Conservation (phyloP, 148 eudicot genomes). For the Camellia lanceoleosa region DNA sequence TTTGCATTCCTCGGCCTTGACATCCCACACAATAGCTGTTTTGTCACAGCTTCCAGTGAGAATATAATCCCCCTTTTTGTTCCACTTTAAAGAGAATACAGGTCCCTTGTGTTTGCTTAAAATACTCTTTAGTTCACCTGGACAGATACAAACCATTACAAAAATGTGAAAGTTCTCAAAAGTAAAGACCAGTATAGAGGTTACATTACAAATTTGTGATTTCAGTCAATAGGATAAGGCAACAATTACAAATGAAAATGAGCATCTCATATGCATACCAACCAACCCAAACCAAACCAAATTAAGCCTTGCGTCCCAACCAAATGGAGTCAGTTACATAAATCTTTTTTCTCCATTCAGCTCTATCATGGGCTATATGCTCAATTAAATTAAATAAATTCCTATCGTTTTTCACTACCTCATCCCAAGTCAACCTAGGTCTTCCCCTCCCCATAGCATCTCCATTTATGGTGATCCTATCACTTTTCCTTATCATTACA, state of each 20-base stretch:
- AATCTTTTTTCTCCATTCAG: too few species aligned
- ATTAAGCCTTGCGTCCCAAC: too few species aligned
- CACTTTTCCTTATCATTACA: too few species aligned
- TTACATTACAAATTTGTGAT: not conserved
- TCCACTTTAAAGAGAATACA: slow-evolving; percentile 71
- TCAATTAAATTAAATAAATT: too few species aligned
- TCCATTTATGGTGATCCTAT: too few species aligned
- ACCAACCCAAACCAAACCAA: too few species aligned
- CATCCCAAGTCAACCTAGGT: too few species aligned
- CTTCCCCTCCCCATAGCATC: too few species aligned
- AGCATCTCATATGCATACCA: too few species aligned
- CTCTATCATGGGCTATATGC: too few species aligned
- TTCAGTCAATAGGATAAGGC: not conserved
- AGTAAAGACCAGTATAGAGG: not conserved
- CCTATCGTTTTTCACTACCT: too few species aligned
- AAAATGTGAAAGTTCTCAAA: not conserved
- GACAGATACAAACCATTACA: not conserved
- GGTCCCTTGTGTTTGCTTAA: slow-evolving; percentile 57
- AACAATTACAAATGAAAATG: not conserved
- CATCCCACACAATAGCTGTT: slow-evolving; percentile 79
- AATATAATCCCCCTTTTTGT: slow-evolving; percentile 69
- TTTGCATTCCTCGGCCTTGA: slow-evolving; percentile 46
- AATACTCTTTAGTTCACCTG: slow-evolving; percentile 55
- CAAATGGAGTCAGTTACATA: too few species aligned
- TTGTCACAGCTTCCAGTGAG: slow-evolving; percentile 72